These are phyloP conservation scores for Artemisia argyi DNA, from an alignment of 129 eudicot species.

Conservation along the genomic window DNA sequence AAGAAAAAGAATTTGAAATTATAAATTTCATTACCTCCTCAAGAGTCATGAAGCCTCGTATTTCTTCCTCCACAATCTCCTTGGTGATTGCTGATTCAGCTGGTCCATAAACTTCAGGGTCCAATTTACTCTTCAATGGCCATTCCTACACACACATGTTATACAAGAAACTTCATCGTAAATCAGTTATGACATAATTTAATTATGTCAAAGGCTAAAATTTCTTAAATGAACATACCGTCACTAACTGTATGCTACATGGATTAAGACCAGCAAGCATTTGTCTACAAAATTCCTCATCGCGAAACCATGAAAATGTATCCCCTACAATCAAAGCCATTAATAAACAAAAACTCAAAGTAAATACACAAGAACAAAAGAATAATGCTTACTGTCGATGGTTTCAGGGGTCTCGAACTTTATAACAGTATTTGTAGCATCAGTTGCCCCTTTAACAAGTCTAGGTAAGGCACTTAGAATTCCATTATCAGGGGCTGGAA, in stretches of 20 bases:
- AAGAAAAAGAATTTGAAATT: too few species aligned
- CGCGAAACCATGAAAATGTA: constrained; percentile 74
- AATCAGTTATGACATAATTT: too few species aligned
- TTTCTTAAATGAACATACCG: constrained; percentile 32
- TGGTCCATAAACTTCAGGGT: constrained; percentile 68
- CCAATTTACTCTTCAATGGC: constrained; percentile 73
- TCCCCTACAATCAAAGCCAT: constrained; percentile 48
- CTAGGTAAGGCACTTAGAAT: constrained; percentile 49
- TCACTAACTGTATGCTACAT: constrained; percentile 50
- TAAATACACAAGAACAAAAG: background rate
- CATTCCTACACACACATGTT: constrained; percentile 49
- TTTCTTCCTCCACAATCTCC: constrained; percentile 57
- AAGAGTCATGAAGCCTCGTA: constrained; percentile 54
- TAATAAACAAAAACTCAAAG: constrained; percentile 2
- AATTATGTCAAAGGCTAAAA: too few species aligned
- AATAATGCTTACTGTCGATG: constrained; percentile 45
- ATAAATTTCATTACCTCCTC: constrained; percentile 44
- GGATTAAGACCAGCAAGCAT: constrained; percentile 85
- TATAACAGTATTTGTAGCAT: constrained; percentile 33
- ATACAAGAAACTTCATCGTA: too few species aligned
- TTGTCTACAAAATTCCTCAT: constrained; percentile 74
- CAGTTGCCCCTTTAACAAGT: constrained; percentile 39
- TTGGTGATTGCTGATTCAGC: constrained; percentile 69
- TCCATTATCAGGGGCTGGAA: constrained; percentile 19
- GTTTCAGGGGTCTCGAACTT: constrained; percentile 64